Percentiles rank a stretch among this genome's conserved stretches.
phyloP scores from a whole-genome alignment of 805 yeast genomes.

The Pichia ethanolica region DNA sequence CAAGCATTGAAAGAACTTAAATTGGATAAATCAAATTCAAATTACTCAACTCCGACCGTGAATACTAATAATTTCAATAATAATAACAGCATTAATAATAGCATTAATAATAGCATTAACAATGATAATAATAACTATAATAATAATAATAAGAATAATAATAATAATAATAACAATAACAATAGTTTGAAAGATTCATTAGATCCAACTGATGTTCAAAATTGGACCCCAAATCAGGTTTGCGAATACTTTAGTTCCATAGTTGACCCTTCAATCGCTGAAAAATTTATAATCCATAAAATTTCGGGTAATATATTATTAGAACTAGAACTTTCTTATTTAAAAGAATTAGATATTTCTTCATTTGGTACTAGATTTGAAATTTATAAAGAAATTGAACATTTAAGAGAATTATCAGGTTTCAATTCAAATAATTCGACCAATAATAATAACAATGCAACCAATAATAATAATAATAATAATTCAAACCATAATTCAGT shows the following conservation, averaged over 20 bases:
- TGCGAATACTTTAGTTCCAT: slow-evolving; percentile 62
- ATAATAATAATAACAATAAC: background rate
- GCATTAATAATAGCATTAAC: background rate
- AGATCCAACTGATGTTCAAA: slow-evolving; percentile 41
- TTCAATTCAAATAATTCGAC: background rate
- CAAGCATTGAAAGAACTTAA: slow-evolving; percentile 61
- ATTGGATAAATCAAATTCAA: slow-evolving; percentile 1
- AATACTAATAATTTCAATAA: background rate
- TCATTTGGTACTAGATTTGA: slow-evolving; percentile 96
- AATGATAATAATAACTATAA: background rate
- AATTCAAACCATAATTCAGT: too few relatives aligned
- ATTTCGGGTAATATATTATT: slow-evolving; percentile 81
- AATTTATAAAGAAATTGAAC: slow-evolving; percentile 81
- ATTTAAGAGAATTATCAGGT: slow-evolving; percentile 34
- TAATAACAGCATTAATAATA: background rate
- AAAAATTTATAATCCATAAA: slow-evolving; percentile 78
- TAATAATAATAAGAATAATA: background rate
- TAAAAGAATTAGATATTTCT: slow-evolving; percentile 85
- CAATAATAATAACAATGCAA: background rate
- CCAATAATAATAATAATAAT: too few relatives aligned
- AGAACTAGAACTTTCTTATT: slow-evolving; percentile 75
- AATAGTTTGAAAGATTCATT: slow-evolving; percentile 15
- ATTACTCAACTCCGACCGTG: background rate
- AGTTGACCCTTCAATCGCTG: slow-evolving; percentile 67
- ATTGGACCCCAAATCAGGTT: slow-evolving; percentile 87